phyloP scores from a whole-genome alignment of 805 yeast species.

The Kodamaea leandrae region DNA sequence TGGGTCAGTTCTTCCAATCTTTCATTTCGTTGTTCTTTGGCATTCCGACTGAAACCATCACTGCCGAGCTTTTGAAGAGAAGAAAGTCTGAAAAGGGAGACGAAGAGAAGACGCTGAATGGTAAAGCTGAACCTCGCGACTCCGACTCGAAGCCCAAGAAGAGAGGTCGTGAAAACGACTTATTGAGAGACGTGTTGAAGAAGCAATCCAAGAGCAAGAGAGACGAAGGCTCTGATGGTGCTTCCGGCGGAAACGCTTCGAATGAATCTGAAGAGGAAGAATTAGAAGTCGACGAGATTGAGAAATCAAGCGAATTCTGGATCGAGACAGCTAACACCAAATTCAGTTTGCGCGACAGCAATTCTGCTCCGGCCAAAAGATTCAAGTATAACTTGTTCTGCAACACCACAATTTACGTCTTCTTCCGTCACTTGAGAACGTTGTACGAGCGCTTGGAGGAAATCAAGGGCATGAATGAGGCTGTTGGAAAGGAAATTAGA shows the following conservation, averaged over 20 bases:
- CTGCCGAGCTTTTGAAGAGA: slow-evolving; percentile 32
- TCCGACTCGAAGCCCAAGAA: slow-evolving; percentile 37
- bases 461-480: slow-evolving; percentile 66
- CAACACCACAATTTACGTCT: slow-evolving; percentile 84
- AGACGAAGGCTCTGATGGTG: slow-evolving; percentile 34
- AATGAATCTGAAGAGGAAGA: slow-evolving; percentile 32
- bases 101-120: slow-evolving; percentile 15
- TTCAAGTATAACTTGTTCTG: slow-evolving; percentile 74
- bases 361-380: slow-evolving; percentile 36
- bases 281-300: slow-evolving; percentile 30
- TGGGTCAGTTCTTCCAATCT: slow-evolving; percentile 65
- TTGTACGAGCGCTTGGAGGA: slow-evolving; percentile 78
- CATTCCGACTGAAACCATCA: slow-evolving; percentile 48
- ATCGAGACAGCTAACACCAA: slow-evolving; percentile 33
- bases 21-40: slow-evolving; percentile 74
- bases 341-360: slow-evolving; percentile 27
- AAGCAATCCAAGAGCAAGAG: slow-evolving; percentile 42
- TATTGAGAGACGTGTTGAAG: slow-evolving; percentile 59
- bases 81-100: slow-evolving; percentile 13
- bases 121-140: slow-evolving; percentile 12
- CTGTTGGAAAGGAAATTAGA: slow-evolving; percentile 70
- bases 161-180: slow-evolving; percentile 52
- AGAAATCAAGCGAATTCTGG: slow-evolving; percentile 43
- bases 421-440: slow-evolving; percentile 81
- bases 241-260: slow-evolving; percentile 29